Evolutionary conservation across 129 eudicot species (phyloP), one percentile per base, ranked within the genome.

Genomic region (Flaveria linearis): DNA sequence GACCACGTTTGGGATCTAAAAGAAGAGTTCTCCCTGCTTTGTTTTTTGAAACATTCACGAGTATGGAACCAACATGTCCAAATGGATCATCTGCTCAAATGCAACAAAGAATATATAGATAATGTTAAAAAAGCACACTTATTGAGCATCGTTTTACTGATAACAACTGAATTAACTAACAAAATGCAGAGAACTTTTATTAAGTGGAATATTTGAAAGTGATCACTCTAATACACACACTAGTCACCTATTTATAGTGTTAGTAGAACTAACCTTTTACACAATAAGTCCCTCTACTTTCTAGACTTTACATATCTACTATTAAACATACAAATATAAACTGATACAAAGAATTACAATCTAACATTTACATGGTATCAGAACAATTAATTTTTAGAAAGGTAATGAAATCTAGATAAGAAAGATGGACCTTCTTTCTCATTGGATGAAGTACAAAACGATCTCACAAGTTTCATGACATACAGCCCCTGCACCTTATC

Each of bases 11-110:
- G 1, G 97, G 88, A 75, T 95, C 97, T 81, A 95, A 64, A 52
- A 95, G 83, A 80, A 95, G 80, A 8, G 81, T 71, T 64, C 99
- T 84, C 78, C 99, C 99, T 45, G 76, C 89, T 87, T 81, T 89
- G 58, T 72, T 87, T 87, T 91, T 81, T 9, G 99, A 91, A 61
- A 95, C 87, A 74, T 95, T 95, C 33, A 95, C 97, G 45, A 95
- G 94, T 79, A 95, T 74, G 22, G 96, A 95, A 62, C 97, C 97
- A 89, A 89, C 99, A 76, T 95, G 97, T 74, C 86, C 99, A 82
- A 87, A 95, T 39, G 92, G 94, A 82, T 95, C 99, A 80, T 84
- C 99, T 95, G 88, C 80, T 65, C 68, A 65, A 30, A 70, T 51
- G 46, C 62, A 80, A 49, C 36, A 76, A 17, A 42, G 25, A 79